Conservation (phyloP, 2,329 filamentous ascomycete genomes). For the Akanthomyces lecanii region DNA sequence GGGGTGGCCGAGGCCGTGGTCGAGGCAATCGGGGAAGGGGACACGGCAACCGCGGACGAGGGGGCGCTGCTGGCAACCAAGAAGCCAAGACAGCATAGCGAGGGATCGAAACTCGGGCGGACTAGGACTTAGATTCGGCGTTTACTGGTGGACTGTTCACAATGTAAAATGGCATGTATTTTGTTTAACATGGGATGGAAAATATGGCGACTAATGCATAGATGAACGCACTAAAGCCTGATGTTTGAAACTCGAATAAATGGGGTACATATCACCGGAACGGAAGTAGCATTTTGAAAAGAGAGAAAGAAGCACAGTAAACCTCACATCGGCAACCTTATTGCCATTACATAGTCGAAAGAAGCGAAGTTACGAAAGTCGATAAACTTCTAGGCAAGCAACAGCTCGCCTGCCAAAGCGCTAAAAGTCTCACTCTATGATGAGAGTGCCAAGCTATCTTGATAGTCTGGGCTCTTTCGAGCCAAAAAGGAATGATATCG, state of each 20-base stretch:
- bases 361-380: not conserved
- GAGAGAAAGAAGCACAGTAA: not conserved
- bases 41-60: conserved; percentile 32
- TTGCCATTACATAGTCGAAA: no score
- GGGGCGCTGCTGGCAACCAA: conserved; percentile 21
- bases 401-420: not conserved
- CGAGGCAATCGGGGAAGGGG: conserved; percentile 39
- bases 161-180: not conserved
- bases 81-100: conserved; percentile 4
- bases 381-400: not conserved
- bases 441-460: not conserved
- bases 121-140: not conserved
- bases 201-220: conserved; percentile 3
- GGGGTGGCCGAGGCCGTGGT: conserved; percentile 38
- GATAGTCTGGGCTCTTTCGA: not conserved
- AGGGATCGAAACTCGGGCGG: not conserved
- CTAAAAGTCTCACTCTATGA: not conserved
- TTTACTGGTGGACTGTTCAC: not conserved
- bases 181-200: not conserved
- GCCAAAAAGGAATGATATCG: not conserved
- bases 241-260: not conserved
- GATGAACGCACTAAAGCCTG: not conserved
- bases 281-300: not conserved
- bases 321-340: not conserved
- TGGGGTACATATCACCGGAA: not conserved